Evolutionary conservation across 768 basidiomycete species (phyloP).

Genomic region (Boletus rex-veris): DNA sequence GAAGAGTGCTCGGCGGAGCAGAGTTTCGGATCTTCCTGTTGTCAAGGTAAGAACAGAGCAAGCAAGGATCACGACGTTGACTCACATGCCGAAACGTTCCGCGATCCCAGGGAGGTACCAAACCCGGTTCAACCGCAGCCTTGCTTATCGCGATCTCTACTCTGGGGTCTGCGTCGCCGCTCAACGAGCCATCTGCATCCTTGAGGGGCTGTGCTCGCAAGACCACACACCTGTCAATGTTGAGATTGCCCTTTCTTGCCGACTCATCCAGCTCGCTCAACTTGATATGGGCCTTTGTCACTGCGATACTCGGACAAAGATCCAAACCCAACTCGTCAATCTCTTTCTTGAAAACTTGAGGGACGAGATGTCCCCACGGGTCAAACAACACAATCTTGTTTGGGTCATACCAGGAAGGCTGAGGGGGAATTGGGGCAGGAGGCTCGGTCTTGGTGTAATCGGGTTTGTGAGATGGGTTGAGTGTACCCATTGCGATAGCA

Average conservation of each 20-base stretch:
- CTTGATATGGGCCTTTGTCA: constrained; percentile 93
- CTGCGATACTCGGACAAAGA: constrained; percentile 86
- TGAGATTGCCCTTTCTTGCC: constrained; percentile 65
- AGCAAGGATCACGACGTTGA: constrained; percentile 5
- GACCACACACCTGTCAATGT: constrained; percentile 80
- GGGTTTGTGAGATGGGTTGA: constrained; percentile 75
- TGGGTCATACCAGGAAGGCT: constrained; percentile 73
- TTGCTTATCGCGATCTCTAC: constrained; percentile 88
- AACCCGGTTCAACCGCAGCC: constrained; percentile 93
- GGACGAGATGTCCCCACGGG: constrained; percentile 89
- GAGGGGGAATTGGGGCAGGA: constrained; percentile 72
- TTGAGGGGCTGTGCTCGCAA: constrained; percentile 58
- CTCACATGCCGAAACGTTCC: constrained; percentile 88
- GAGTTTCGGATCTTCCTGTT: constrained; percentile 62
- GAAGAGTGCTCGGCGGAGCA: constrained; percentile 87
- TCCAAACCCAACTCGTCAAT: constrained; percentile 69
- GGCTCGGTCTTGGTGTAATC: constrained; percentile 84
- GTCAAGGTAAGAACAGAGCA: background rate
- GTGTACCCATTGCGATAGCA: constrained; percentile 84
- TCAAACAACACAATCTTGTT: constrained; percentile 89
- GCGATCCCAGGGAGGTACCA: constrained; percentile 96
- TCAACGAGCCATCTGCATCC: constrained; percentile 61
- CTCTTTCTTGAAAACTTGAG: constrained; percentile 61
- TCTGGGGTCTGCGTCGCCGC: constrained; percentile 61
- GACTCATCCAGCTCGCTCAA: constrained; percentile 88